Conservation (phyloP, 2,329 filamentous ascomycete genomes). For the Cryphonectria naterciae region DNA sequence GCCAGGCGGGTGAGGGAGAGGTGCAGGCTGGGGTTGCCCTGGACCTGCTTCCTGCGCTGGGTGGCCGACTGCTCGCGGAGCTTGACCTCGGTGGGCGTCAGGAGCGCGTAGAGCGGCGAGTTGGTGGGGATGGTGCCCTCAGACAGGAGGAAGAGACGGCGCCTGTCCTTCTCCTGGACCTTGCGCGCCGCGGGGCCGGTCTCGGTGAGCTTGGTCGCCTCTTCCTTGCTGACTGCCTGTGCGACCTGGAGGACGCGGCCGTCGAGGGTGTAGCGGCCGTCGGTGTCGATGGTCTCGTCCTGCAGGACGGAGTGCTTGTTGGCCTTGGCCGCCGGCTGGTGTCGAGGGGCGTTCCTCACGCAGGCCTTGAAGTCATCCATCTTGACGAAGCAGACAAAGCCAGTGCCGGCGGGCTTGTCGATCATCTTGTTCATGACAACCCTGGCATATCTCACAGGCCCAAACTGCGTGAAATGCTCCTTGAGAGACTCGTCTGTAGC, state of each 20-base stretch:
- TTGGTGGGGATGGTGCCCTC: slow-evolving; percentile 83
- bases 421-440: slow-evolving; percentile 87
- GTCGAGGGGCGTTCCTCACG: slow-evolving; percentile 72
- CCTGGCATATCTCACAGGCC: slow-evolving; percentile 84
- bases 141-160: slow-evolving; percentile 81
- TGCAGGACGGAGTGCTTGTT: slow-evolving; percentile 83
- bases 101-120: slow-evolving; percentile 74
- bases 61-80: slow-evolving; percentile 86
- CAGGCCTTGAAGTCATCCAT: slow-evolving; percentile 76
- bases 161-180: slow-evolving; percentile 80
- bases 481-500: slow-evolving; percentile 81
- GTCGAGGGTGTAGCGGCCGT: slow-evolving; percentile 86
- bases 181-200: slow-evolving; percentile 67
- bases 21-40: slow-evolving; percentile 87
- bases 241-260: slow-evolving; percentile 85
- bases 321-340: slow-evolving; percentile 47
- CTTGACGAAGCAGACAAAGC: slow-evolving; percentile 91
- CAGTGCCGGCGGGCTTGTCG: slow-evolving; percentile 86
- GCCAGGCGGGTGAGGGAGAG: slow-evolving; percentile 88
- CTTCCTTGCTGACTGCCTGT: slow-evolving; percentile 80
- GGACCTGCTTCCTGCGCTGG: slow-evolving; percentile 87
- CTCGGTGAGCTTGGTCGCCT: slow-evolving; percentile 76
- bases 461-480: slow-evolving; percentile 86
- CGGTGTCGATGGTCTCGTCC: slow-evolving; percentile 79
- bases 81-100: slow-evolving; percentile 79